phyloP scores from a whole-genome alignment of 768 basidiomycete genomes.

The Fomitopsis serialis region DNA sequence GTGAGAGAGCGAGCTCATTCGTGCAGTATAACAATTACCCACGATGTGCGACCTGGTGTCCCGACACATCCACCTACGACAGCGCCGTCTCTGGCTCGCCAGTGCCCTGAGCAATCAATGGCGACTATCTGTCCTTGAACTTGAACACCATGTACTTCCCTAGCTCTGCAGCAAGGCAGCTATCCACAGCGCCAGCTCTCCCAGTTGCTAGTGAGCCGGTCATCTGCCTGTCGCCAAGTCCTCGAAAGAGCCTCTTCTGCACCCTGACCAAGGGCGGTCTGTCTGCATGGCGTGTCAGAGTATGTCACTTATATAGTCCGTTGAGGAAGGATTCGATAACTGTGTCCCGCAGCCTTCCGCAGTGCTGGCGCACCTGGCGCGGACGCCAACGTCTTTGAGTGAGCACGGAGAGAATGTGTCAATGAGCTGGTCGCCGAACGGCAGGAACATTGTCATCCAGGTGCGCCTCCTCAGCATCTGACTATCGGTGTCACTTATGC shows the following conservation, averaged over 20 bases:
- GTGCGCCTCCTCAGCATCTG: conserved; percentile 37
- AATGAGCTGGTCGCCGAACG: conserved; percentile 82
- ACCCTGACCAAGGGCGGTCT: conserved; percentile 66
- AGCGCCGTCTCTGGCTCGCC: too few relatives aligned
- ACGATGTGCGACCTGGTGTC: too few relatives aligned
- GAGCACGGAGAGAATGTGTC: conserved; percentile 80
- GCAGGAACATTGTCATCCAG: conserved; percentile 72
- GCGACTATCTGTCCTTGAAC: not conserved
- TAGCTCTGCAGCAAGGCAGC: conserved; percentile 69
- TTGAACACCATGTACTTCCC: conserved; percentile 71
- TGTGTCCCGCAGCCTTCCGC: conserved; percentile 54
- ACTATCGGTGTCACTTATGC: not conserved
- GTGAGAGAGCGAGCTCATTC: too few relatives aligned
- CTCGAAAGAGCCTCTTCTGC: conserved; percentile 75
- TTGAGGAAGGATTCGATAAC: not conserved
- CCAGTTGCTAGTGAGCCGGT: conserved; percentile 68
- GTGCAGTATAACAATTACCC: too few relatives aligned
- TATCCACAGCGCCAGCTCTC: conserved; percentile 63
- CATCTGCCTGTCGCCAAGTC: conserved; percentile 56
- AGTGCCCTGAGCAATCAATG: too few relatives aligned
- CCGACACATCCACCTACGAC: too few relatives aligned
- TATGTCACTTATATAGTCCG: conserved; percentile 33
- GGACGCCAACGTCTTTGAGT: conserved; percentile 69
- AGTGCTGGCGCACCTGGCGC: conserved; percentile 65
- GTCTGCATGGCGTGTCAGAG: conserved; percentile 79